Evolutionary conservation across 306 rosid species (phyloP).

Genomic region (Quercus variabilis): DNA sequence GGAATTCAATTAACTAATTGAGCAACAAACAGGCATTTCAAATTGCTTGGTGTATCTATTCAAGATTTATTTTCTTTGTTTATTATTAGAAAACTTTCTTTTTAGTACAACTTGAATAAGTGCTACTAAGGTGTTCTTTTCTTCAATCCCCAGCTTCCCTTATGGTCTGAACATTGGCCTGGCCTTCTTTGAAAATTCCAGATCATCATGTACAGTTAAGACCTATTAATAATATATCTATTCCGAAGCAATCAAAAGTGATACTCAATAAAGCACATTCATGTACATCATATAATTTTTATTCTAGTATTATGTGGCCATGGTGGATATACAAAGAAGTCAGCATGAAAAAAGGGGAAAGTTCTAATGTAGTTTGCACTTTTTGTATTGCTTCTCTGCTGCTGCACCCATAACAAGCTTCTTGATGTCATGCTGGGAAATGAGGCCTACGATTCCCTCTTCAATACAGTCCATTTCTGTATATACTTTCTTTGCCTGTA

Average conservation of each 20-base stretch:
- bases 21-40: background rate
- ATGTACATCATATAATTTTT: background rate
- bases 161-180: background rate
- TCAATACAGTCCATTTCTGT: conserved; percentile 60
- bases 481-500: conserved; percentile 36
- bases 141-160: background rate
- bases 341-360: background rate
- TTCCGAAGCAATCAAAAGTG: background rate
- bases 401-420: conserved; percentile 94
- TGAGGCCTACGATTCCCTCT: conserved; percentile 70
- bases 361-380: conserved; percentile 33
- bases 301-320: background rate
- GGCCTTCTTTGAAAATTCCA: too few species aligned
- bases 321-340: background rate
- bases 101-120: background rate
- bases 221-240: background rate
- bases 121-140: background rate
- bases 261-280: background rate
- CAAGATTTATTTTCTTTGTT: background rate
- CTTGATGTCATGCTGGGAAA: conserved; percentile 41
- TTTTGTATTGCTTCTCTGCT: conserved; percentile 58
- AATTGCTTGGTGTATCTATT: background rate
- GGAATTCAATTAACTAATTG: background rate
- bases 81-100: background rate
- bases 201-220: background rate